Evolutionary conservation across 352 stramenopile genomes (phyloP).

Genomic region (Detonula confervacea): DNA sequence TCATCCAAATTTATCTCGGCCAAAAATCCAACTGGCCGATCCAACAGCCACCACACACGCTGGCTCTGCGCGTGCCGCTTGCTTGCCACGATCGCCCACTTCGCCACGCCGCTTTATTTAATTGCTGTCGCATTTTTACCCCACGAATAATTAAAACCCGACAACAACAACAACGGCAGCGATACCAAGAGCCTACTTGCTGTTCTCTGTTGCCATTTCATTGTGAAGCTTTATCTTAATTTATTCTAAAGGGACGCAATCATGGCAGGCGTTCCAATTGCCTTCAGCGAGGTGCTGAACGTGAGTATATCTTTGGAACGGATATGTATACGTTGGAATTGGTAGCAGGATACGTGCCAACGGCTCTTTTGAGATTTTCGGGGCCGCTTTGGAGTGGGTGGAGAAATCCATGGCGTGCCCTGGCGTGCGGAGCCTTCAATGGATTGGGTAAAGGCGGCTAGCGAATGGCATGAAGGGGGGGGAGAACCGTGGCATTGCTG

Average conservation of each 20-base stretch:
- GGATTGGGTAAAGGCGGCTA: no score
- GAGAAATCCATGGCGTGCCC: no score
- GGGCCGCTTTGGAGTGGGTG: no score
- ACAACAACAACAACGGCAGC: background rate
- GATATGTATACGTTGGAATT: slow-evolving; percentile 10
- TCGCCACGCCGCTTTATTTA: background rate
- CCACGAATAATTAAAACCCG: background rate
- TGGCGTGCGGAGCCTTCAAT: no score
- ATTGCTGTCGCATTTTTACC: no score
- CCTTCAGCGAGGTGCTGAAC: slow-evolving; percentile 82
- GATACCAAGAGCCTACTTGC: background rate
- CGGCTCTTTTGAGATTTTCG: slow-evolving; percentile 32
- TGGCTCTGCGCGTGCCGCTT: background rate
- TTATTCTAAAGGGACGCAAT: background rate
- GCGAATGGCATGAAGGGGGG: no score
- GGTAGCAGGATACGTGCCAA: slow-evolving; percentile 18
- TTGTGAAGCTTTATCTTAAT: background rate
- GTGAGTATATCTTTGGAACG: slow-evolving; percentile 61
- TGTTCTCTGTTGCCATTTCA: no score
- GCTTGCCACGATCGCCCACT: no score
- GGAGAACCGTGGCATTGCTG: no score
- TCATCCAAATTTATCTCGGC: background rate
- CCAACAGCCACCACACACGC: background rate
- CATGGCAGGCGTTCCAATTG: slow-evolving; percentile 67
- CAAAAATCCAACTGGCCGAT: background rate